phyloP scores from a whole-genome alignment of 768 basidiomycete species.

The Gymnopilus junonius region DNA sequence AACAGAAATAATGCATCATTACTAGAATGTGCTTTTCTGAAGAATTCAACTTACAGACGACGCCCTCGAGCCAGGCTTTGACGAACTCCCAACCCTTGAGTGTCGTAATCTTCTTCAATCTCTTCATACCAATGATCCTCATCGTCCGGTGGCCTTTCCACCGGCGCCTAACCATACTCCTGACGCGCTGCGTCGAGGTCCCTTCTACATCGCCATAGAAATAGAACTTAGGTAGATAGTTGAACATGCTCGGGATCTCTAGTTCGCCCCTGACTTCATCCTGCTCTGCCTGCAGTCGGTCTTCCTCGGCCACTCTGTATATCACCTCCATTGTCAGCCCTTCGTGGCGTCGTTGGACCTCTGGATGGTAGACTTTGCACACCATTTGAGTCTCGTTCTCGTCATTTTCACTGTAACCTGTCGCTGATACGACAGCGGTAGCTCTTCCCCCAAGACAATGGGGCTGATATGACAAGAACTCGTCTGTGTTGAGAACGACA shows the following conservation, averaged over 20 bases:
- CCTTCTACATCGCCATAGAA: constrained; percentile 10
- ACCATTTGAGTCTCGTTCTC: background rate
- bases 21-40: background rate
- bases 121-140: constrained; percentile 4
- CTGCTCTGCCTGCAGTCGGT: background rate
- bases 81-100: background rate
- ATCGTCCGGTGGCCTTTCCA: constrained; percentile 9
- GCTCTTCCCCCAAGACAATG: background rate
- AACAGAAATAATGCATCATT: background rate
- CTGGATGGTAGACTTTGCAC: too few relatives aligned
- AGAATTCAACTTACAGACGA: constrained; percentile 8
- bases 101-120: constrained; percentile 2
- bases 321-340: background rate
- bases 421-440: background rate
- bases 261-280: background rate
- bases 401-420: background rate
- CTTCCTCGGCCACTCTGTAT: background rate
- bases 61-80: too few relatives aligned
- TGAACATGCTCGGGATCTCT: background rate
- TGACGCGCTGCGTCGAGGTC: constrained; percentile 1
- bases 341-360: constrained; percentile 5
- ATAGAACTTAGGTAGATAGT: constrained; percentile 4
- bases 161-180: constrained; percentile 2
- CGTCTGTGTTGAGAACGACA: background rate
- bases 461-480: constrained; percentile 1